Conservation (phyloP, 495 filamentous ascomycete genomes). For the Evansstolkia leycettana region DNA sequence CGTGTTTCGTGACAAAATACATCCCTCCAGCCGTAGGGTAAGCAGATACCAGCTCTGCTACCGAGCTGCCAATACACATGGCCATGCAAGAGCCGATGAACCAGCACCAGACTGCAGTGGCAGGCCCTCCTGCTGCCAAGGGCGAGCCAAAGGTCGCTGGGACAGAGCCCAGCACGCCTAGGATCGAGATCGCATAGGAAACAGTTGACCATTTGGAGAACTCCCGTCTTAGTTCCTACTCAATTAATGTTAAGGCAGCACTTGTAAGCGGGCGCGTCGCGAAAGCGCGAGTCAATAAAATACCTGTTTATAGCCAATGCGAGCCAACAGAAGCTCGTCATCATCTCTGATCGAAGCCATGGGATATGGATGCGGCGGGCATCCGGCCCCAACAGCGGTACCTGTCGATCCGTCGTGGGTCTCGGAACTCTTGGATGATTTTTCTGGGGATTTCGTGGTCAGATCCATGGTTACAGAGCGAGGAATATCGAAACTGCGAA, state of each 20-base stretch:
- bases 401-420: not conserved
- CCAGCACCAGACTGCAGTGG: slow-evolving; percentile 63
- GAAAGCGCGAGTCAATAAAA: no score
- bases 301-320: slow-evolving; percentile 61
- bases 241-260: no score
- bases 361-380: not conserved
- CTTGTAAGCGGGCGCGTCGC: no score
- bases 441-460: not conserved
- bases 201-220: slow-evolving; percentile 66
- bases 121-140: slow-evolving; percentile 53
- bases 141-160: slow-evolving; percentile 56
- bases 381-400: not conserved
- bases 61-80: slow-evolving; percentile 53
- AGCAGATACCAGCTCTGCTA: slow-evolving; percentile 49
- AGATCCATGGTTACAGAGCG: not conserved
- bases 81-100: slow-evolving; percentile 57
- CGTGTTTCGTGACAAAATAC: slow-evolving; percentile 53
- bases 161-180: slow-evolving; percentile 57
- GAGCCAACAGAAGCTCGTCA: slow-evolving; percentile 51
- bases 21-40: slow-evolving; percentile 54
- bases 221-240: slow-evolving; percentile 49
- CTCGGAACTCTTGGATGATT: not conserved
- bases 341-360: slow-evolving; percentile 46
- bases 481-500: no score
- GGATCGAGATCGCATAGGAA: slow-evolving; percentile 62